Evolutionary conservation across 1,139 yeast species (phyloP), one percentile per base, ranked within the genome.

Genomic region (Entelexis sorbosivorans): DNA sequence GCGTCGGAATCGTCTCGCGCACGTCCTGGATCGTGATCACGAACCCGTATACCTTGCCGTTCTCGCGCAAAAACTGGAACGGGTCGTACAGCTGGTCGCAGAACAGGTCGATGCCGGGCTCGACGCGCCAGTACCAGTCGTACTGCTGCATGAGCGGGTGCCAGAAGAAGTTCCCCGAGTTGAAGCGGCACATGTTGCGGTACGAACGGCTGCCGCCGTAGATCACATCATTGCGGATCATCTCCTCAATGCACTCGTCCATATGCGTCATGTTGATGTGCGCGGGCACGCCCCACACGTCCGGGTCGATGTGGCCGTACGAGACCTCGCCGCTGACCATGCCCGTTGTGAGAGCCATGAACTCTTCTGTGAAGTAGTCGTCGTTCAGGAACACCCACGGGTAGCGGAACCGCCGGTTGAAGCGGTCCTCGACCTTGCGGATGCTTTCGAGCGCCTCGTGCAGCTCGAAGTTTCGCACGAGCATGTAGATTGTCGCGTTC

Each of bases 301-400:
- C 78, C 62, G 58, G 66, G 0, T 84, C 83, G 6, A 88, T 76
- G 42, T 72, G 60, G 0, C 94, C 96, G 66, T 84, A 88, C 58
- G 79, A 78, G 0, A 89, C 79, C 47, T 75, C 66, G 0, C 96
- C 93, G 54, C 89, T 81, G 0, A 89, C 95, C 95, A 89, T 84
- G 29, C 85, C 74, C 0, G 82, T 71, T 0, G 96, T 88, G 58
- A 77, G 51, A 38, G 50, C 36, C 54, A 66, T 82, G 65, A 89
- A 87, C 44, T 78, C 79, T 1, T 74, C 77, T 7, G 78, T 76
- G 64, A 89, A 89, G 3, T 82, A 82, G 38, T 78, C 86, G 62
- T 89, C 94, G 63, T 89, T 89, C 48, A 89, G 65, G 61, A 89
- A 88, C 1, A 87, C 82, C 96, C 96, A 89, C 7, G 95, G 91